Percentiles rank a stretch among this genome's conserved stretches.
Evolutionary conservation across 2,329 filamentous ascomycete species (phyloP).

Genomic region (Rhinocladiella mackenziei): DNA sequence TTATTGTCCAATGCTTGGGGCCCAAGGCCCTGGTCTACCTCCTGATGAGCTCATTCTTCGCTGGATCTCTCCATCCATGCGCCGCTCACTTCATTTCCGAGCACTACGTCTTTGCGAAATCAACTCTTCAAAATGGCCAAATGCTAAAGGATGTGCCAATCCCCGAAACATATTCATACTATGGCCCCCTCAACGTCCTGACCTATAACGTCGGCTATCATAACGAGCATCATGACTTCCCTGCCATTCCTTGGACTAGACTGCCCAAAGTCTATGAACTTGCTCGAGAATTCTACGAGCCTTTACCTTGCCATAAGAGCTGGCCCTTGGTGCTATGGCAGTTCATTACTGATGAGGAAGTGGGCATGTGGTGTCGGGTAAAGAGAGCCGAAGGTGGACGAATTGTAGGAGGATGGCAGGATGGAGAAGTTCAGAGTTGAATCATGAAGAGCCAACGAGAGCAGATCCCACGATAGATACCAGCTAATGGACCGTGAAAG

Average conservation of each 20-base stretch:
- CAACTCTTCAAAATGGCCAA: conserved; percentile 38
- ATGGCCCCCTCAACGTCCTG: conserved; percentile 83
- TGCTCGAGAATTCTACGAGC: conserved; percentile 86
- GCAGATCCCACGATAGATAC: conserved; percentile 12
- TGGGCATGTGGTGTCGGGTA: conserved; percentile 86
- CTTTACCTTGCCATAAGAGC: conserved; percentile 79
- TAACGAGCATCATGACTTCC: conserved; percentile 99
- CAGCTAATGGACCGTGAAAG: conserved; percentile 6
- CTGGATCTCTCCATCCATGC: conserved; percentile 87
- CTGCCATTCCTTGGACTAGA: conserved; percentile 89
- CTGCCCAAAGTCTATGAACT: conserved; percentile 72
- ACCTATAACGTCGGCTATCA: conserved; percentile 98
- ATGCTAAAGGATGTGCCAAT: conserved; percentile 48
- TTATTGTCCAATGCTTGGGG: conserved; percentile 60
- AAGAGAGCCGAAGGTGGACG: conserved; percentile 79
- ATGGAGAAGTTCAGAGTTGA: conserved; percentile 65
- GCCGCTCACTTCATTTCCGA: conserved; percentile 98
- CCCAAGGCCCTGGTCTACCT: conserved; percentile 72
- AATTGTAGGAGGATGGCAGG: conserved; percentile 62
- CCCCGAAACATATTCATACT: conserved; percentile 96
- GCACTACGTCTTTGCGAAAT: conserved; percentile 70
- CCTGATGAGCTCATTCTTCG: conserved; percentile 84
- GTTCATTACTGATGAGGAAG: conserved; percentile 84
- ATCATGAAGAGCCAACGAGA: conserved; percentile 3
- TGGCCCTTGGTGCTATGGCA: conserved; percentile 94